phyloP scores from a whole-genome alignment of 2,329 filamentous ascomycete genomes.

The Leptographium radiaticola region DNA sequence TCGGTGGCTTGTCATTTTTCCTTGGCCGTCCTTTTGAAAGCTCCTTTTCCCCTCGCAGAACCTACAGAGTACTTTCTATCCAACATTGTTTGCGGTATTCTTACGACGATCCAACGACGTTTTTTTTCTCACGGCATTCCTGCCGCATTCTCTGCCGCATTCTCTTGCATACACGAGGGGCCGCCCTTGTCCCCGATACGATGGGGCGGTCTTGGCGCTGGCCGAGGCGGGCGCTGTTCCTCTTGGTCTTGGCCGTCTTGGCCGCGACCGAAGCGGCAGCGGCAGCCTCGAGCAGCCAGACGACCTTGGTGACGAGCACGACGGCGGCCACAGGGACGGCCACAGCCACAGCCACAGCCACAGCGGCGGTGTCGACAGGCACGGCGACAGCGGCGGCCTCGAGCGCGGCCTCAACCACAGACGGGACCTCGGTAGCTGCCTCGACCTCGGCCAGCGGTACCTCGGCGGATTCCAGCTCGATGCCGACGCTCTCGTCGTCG shows the following conservation, averaged over 20 bases:
- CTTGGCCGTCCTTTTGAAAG: too few relatives aligned
- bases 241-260: constrained; percentile 16
- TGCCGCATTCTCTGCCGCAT: too few relatives aligned
- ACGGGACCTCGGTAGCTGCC: not conserved
- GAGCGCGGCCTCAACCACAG: not conserved
- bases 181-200: not conserved
- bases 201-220: constrained; percentile 18
- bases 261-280: constrained; percentile 5
- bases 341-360: not conserved
- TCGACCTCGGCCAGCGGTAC: not conserved
- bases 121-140: too few relatives aligned
- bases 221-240: constrained; percentile 20
- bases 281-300: not conserved
- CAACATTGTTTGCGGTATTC: too few relatives aligned
- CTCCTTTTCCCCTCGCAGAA: too few relatives aligned
- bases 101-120: too few relatives aligned
- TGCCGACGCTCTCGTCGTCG: constrained; percentile 28
- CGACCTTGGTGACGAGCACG: not conserved
- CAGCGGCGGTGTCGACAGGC: not conserved
- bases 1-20: too few relatives aligned
- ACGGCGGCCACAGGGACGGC: not conserved
- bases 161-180: too few relatives aligned
- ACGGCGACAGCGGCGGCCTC: constrained; percentile 5
- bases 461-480: constrained; percentile 4
- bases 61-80: too few relatives aligned